These are phyloP conservation scores for Patellifolia procumbens DNA, from an alignment of 179 eudicot genomes.

Conservation along the genomic window DNA sequence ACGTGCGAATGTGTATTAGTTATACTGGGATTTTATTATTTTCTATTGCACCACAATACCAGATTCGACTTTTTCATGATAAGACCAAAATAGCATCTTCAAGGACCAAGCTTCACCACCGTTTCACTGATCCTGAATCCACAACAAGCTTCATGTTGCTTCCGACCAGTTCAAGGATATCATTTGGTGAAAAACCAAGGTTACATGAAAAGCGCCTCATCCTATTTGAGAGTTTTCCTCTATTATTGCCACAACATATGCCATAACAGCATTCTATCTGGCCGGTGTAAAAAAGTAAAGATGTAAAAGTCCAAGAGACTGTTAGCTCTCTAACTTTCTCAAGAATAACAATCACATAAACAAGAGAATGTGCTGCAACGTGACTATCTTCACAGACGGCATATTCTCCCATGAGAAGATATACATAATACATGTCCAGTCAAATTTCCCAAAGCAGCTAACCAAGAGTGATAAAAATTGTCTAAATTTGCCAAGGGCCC, in stretches of 20 bases:
- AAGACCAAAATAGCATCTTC: background rate
- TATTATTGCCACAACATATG: background rate
- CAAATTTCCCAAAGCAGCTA: background rate
- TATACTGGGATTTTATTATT: background rate
- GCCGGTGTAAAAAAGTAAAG: background rate
- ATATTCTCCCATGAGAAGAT: background rate
- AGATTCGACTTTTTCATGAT: background rate
- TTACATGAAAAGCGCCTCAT: background rate
- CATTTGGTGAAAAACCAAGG: background rate
- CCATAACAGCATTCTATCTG: background rate
- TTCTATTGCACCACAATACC: background rate
- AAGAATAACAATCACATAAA: background rate
- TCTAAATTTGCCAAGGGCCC: background rate
- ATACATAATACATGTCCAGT: background rate
- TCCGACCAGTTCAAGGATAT: background rate
- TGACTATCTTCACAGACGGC: conserved; percentile 1
- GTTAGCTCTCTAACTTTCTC: background rate
- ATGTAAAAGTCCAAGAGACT: background rate
- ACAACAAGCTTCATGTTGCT: background rate
- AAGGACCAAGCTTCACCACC: background rate
- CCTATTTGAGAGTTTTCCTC: background rate
- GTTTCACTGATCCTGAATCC: background rate
- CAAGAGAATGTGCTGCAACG: background rate
- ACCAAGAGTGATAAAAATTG: too few species aligned
- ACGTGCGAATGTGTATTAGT: too few species aligned